A percentile compares a stretch with the other conserved stretches of the same genome.
Evolutionary conservation across 495 filamentous ascomycete species (phyloP).

Genomic region (Xanthoparmelia taractica): DNA sequence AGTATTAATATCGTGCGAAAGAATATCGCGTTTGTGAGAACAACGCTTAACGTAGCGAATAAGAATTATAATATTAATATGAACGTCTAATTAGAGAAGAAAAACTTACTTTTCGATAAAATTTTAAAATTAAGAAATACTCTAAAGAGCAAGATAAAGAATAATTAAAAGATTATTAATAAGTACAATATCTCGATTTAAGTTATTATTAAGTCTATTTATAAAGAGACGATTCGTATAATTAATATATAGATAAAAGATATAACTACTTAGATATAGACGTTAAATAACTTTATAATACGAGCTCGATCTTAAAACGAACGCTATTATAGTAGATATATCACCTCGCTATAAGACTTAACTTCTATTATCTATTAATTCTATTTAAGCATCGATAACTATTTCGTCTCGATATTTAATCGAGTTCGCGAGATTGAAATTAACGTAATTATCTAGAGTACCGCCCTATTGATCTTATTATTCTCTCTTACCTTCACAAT

Average conservation of each 20-base stretch:
- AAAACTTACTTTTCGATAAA: slow-evolving; percentile 59
- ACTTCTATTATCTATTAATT: slow-evolving; percentile 58
- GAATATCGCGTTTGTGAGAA: slow-evolving; percentile 53
- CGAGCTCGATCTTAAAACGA: slow-evolving; percentile 77
- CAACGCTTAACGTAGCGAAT: slow-evolving; percentile 55
- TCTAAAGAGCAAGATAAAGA: slow-evolving; percentile 71
- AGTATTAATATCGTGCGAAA: slow-evolving; percentile 54
- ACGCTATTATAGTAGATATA: slow-evolving; percentile 59
- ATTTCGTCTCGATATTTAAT: slow-evolving; percentile 53
- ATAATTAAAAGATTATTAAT: slow-evolving; percentile 82
- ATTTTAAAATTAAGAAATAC: slow-evolving; percentile 65
- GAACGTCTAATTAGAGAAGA: slow-evolving; percentile 64
- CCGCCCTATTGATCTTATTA: slow-evolving; percentile 47
- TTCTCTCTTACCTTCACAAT: slow-evolving; percentile 51
- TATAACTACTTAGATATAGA: slow-evolving; percentile 76
- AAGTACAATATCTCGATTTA: slow-evolving; percentile 73
- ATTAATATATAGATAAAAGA: slow-evolving; percentile 83
- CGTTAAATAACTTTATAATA: slow-evolving; percentile 81
- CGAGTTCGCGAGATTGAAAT: slow-evolving; percentile 55
- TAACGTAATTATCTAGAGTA: slow-evolving; percentile 51
- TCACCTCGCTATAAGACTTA: slow-evolving; percentile 52
- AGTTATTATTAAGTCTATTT: slow-evolving; percentile 72
- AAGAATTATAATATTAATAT: slow-evolving; percentile 61
- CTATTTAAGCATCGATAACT: slow-evolving; percentile 57
- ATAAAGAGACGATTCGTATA: slow-evolving; percentile 84